phyloP scores from a whole-genome alignment of 441 rosid genomes.

The Jatropha multifida region DNA sequence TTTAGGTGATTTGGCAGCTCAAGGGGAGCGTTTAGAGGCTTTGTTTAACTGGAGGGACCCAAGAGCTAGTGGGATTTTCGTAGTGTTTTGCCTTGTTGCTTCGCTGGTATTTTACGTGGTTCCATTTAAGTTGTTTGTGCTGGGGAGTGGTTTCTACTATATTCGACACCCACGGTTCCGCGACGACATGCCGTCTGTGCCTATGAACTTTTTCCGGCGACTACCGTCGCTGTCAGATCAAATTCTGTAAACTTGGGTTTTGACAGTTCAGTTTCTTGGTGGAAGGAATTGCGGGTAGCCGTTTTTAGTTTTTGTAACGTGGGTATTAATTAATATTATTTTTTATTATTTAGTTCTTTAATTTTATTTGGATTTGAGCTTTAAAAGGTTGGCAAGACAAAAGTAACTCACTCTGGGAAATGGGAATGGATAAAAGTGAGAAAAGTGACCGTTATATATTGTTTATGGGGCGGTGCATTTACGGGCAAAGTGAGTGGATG shows the following conservation, averaged over 20 bases:
- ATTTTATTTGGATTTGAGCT: conserved; percentile 10
- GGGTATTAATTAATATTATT: neutral
- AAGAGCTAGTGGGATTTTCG: conserved; percentile 38
- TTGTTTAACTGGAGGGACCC: conserved; percentile 45
- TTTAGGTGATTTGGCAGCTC: conserved; percentile 41
- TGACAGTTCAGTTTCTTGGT: conserved; percentile 13
- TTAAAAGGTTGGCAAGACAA: neutral
- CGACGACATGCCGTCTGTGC: conserved; percentile 41
- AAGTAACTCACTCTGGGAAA: no score
- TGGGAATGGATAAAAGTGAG: conserved; percentile 1
- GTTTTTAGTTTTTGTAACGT: neutral
- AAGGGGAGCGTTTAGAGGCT: conserved; percentile 38
- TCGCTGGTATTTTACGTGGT: conserved; percentile 33
- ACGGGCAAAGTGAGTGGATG: neutral
- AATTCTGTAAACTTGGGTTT: conserved; percentile 24
- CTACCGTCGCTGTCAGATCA: conserved; percentile 50
- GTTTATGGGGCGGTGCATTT: conserved; percentile 6
- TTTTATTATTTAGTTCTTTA: neutral
- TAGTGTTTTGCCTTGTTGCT: conserved; percentile 35
- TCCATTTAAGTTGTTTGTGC: conserved; percentile 27
- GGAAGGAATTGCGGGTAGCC: conserved; percentile 1
- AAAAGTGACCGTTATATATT: conserved; percentile 30
- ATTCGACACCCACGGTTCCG: conserved; percentile 57
- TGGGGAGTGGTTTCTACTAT: conserved; percentile 27
- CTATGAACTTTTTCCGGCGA: conserved; percentile 54